Evolutionary conservation across 192 early-diverging fungal genomes (phyloP), one percentile per base, ranked within the genome.

Genomic region (Linderina pennispora): DNA sequence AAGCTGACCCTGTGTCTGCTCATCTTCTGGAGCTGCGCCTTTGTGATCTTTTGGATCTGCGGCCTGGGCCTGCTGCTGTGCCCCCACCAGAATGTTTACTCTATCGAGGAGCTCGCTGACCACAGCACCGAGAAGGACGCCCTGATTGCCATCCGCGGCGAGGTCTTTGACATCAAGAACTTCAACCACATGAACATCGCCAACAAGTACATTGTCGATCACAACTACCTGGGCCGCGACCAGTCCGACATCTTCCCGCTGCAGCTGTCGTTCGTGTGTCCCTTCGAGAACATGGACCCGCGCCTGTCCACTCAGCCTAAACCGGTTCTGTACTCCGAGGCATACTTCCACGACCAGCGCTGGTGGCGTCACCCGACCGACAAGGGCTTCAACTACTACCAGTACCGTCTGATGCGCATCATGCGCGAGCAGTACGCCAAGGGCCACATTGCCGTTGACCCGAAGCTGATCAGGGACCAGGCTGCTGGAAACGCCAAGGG

Each of bases 1-100:
- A 96, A 98, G 61, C 77, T 93, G 9, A 87, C 95, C 1, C 73
- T 98, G 8, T 91, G 89, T 51, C 50, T 87, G 43, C 53, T 93
- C 45, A 90, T 94, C 21, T 64, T 81, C 14, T 75, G 90, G 23
- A 52, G 92, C 40, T 88, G 85, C 14, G 75, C 64, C 9, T 52
- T 83, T 50, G 80, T 92, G 34, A 80, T 96, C 38, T 92, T 92
- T 65, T 84, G 91, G 50, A 87, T 90, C 50, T 85, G 79, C 4
- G 75, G 80, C 21, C 76, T 87, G 21, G 86, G 86, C 8, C 57
- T 73, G 21, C 52, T 87, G 35, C 68, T 88, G 25, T 90, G 86
- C 53, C 86, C 86, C 1, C 72, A 76, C 44, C 80, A 83, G 44
- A 72, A 84, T 44, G 77, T 87, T 10, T 96, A 51, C 55, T 86